Evolutionary conservation across 306 rosid species (phyloP), one percentile per base, ranked within the genome.

Genomic region (Begonia fuchsioides): DNA sequence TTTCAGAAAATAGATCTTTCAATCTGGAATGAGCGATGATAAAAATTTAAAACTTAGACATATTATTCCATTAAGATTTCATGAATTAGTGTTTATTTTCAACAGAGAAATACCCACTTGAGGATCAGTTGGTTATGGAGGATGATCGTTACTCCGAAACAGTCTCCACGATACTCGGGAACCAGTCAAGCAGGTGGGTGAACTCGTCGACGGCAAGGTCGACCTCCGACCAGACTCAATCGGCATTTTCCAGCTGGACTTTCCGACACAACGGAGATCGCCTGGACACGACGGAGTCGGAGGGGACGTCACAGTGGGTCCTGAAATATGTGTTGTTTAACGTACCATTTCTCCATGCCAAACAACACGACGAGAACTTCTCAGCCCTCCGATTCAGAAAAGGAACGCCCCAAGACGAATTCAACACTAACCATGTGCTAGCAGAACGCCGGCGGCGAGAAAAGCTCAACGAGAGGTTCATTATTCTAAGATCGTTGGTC

Each of bases 391-490:
- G 78, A 15, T 53, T 83, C 7, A 80, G 76, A 8, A 80, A 75
- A 35, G 93, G 75, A 3, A 68, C 85, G 0, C 72, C 83, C 1
- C 88, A 88, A 15, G 95, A 88, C 6, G 86, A 88, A 68, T 72
- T 84, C 7, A 74, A 81, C 17, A 86, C 86, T 13, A 88, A 84
- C 59, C 96, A 88, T 50, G 95, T 84, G 17, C 67, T 90, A 8
- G 92, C 97, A 0, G 96, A 83, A 58, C 77, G 94, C 1, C 81
- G 94, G 10, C 80, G 82, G 3, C 70, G 87, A 1, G 98, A 90
- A 72, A 79, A 77, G 59, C 87, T 90, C 2, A 81, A 90, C 46
- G 87, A 90, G 62, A 70, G 86, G 67, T 85, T 90, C 69, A 71
- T 90, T 17, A 79, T 90, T 2, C 47, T 90, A 1, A 68, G 98